phyloP scores from a whole-genome alignment of 257 asterid genomes.

The Capsicum baccatum region DNA sequence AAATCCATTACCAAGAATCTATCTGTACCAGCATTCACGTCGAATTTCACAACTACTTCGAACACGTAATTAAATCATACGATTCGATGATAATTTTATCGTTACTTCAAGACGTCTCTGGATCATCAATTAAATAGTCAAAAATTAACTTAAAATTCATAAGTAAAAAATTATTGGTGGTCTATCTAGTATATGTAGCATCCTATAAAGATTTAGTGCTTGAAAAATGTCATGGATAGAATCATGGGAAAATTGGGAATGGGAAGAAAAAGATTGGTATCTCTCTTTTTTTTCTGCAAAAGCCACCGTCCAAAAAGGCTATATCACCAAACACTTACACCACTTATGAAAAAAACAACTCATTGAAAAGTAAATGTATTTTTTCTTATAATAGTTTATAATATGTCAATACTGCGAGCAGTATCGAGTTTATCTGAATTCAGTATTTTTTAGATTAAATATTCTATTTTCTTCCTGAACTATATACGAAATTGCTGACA shows the following conservation, averaged over 20 bases:
- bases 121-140: not conserved
- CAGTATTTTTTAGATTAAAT: too few relatives aligned
- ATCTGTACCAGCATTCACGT: too few relatives aligned
- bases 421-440: not conserved
- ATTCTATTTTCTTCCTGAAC: too few relatives aligned
- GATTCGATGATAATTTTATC: too few relatives aligned
- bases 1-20: too few relatives aligned
- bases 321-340: slow-evolving; percentile 33
- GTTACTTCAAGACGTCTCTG: too few relatives aligned
- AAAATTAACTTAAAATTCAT: not conserved
- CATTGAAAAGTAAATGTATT: not conserved
- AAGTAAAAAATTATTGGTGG: not conserved
- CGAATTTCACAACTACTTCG: too few relatives aligned
- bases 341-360: not conserved
- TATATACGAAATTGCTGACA: too few relatives aligned
- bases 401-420: too few relatives aligned
- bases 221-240: slow-evolving; percentile 33
- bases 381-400: not conserved
- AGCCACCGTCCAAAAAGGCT: slow-evolving; percentile 38
- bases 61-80: too few relatives aligned
- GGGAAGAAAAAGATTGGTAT: slow-evolving; percentile 29
- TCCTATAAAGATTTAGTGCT: not conserved
- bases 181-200: not conserved
- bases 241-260: slow-evolving; percentile 35
- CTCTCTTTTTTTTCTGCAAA: slow-evolving; percentile 8